phyloP scores from a whole-genome alignment of 108 stramenopile genomes.

The Nitzschia putrida region DNA sequence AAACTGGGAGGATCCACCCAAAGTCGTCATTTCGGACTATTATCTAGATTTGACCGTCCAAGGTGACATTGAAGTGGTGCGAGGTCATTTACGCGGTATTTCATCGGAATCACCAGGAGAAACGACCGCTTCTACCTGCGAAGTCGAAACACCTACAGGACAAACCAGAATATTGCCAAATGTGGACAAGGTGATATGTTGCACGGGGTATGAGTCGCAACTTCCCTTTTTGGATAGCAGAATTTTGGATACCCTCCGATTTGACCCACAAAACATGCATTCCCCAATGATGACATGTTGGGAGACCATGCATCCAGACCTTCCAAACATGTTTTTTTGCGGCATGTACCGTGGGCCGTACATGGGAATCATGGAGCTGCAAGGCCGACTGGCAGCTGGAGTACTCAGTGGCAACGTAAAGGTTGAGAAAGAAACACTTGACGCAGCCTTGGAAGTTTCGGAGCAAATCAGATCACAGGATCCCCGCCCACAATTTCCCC shows the following conservation, averaged over 20 bases:
- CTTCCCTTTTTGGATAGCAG: constrained; percentile 38
- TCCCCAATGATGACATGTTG: constrained; percentile 51
- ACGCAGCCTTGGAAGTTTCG: constrained; percentile 39
- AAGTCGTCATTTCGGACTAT: constrained; percentile 58
- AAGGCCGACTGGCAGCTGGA: constrained; percentile 56
- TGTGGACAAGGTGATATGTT: constrained; percentile 55
- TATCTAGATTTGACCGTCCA: constrained; percentile 59
- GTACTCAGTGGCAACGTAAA: constrained; percentile 39
- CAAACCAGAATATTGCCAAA: constrained; percentile 7
- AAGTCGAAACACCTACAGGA: constrained; percentile 11
- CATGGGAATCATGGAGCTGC: constrained; percentile 68
- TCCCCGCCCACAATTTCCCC: constrained; percentile 69
- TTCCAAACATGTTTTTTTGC: constrained; percentile 61
- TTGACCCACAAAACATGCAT: constrained; percentile 50
- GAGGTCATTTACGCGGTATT: constrained; percentile 47
- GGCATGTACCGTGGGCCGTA: constrained; percentile 77
- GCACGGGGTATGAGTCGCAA: constrained; percentile 56
- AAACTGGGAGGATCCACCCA: constrained; percentile 53
- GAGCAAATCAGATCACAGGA: constrained; percentile 42
- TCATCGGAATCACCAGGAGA: constrained; percentile 16
- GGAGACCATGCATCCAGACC: constrained; percentile 58
- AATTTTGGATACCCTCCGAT: constrained; percentile 53
- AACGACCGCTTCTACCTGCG: neutral
- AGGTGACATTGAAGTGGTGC: constrained; percentile 50
- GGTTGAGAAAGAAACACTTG: constrained; percentile 16